phyloP scores from a whole-genome alignment of 257 asterid species.

The Jasminum sambac region DNA sequence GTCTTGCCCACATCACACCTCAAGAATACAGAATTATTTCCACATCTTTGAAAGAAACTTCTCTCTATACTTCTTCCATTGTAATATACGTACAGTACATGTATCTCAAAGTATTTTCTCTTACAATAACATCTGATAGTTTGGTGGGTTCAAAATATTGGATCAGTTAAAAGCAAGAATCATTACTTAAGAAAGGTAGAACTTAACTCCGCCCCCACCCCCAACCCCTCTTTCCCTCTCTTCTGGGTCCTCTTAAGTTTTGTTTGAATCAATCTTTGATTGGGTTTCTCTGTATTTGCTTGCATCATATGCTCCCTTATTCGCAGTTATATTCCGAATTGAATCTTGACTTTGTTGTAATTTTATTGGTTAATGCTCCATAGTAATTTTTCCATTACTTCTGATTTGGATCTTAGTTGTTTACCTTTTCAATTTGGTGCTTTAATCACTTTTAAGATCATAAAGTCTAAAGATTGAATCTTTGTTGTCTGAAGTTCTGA shows the following conservation, averaged over 20 bases:
- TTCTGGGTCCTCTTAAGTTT: neutral
- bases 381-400: neutral
- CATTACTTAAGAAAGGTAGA: constrained; percentile 32
- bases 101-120: constrained; percentile 2
- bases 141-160: constrained; percentile 33
- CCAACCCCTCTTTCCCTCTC: too few species aligned
- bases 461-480: neutral
- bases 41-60: neutral
- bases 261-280: constrained; percentile 33
- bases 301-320: constrained; percentile 10
- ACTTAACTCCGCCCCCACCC: constrained; percentile 16
- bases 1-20: neutral
- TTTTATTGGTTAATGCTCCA: constrained; percentile 10
- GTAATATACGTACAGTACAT: neutral
- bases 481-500: constrained; percentile 1
- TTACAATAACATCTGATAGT: neutral
- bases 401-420: neutral
- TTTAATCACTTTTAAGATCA: neutral
- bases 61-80: neutral
- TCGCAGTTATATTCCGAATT: constrained; percentile 1
- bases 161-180: constrained; percentile 30
- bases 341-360: constrained; percentile 41
- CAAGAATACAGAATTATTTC: neutral
- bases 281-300: constrained; percentile 18
- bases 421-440: neutral